A percentile compares a stretch with the other conserved stretches of the same genome.
Evolutionary conservation across 2,329 filamentous ascomycete genomes (phyloP).

Genomic region (Talaromyces albobiverticillius): DNA sequence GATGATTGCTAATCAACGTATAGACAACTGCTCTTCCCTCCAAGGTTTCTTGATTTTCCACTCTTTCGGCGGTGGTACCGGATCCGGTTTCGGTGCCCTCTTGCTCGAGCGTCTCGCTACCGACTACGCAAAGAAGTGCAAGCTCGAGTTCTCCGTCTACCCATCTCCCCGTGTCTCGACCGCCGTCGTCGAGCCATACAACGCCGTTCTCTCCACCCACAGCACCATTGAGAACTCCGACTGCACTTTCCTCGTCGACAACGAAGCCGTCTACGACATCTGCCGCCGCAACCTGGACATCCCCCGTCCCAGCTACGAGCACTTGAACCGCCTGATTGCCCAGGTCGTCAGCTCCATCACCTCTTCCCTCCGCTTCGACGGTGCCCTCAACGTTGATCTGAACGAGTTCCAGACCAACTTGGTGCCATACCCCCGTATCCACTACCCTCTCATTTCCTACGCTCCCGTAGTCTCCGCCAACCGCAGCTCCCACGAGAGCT

Average conservation of each 20-base stretch:
- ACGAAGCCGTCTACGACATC: slow-evolving; percentile 67
- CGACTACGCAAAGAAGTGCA: slow-evolving; percentile 67
- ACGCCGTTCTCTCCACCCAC: slow-evolving; percentile 55
- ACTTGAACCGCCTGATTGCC: slow-evolving; percentile 64
- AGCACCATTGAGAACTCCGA: slow-evolving; percentile 67
- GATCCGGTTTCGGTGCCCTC: slow-evolving; percentile 64
- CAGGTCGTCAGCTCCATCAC: slow-evolving; percentile 68
- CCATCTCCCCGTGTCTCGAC: slow-evolving; percentile 63
- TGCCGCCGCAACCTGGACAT: slow-evolving; percentile 64
- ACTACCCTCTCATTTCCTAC: slow-evolving; percentile 65
- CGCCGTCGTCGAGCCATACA: slow-evolving; percentile 68
- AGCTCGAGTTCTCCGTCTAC: slow-evolving; percentile 66
- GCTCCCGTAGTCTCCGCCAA: slow-evolving; percentile 63
- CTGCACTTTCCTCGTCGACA: slow-evolving; percentile 67
- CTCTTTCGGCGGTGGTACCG: slow-evolving; percentile 66
- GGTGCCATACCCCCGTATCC: slow-evolving; percentile 65
- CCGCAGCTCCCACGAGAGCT: slow-evolving; percentile 82
- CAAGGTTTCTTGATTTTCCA: slow-evolving; percentile 69
- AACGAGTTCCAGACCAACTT: slow-evolving; percentile 70
- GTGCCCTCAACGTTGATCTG: slow-evolving; percentile 65
- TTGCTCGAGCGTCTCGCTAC: slow-evolving; percentile 62
- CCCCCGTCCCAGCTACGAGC: slow-evolving; percentile 61
- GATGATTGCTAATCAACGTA: too few species aligned
- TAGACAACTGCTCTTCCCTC: slow-evolving; percentile 64
- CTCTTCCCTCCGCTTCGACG: slow-evolving; percentile 63